These are phyloP conservation scores for Neurospora sp. DNA, from an alignment of 495 filamentous ascomycete genomes.

Conservation along the genomic window DNA sequence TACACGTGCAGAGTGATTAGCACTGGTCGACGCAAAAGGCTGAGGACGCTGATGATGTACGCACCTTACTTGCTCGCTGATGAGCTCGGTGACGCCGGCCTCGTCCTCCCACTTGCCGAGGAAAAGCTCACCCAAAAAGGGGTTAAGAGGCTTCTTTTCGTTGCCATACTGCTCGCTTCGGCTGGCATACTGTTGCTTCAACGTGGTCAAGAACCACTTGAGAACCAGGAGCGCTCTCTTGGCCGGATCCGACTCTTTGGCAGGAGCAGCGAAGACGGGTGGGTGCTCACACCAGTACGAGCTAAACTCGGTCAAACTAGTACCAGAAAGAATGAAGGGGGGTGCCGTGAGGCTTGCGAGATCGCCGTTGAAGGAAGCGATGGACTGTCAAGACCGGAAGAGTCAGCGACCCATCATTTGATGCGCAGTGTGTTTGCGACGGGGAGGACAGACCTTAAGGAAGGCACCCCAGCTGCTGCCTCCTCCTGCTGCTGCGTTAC, in stretches of 20 bases:
- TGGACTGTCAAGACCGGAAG: slow-evolving; percentile 49
- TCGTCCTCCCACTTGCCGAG: slow-evolving; percentile 77
- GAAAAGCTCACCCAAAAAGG: slow-evolving; percentile 85
- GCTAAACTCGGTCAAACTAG: slow-evolving; percentile 86
- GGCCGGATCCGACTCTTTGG: slow-evolving; percentile 65
- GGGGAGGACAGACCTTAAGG: slow-evolving; percentile 33
- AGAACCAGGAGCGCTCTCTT: slow-evolving; percentile 81
- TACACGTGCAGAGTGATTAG: slow-evolving; percentile 18
- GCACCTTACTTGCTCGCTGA: slow-evolving; percentile 57
- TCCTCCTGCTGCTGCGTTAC: slow-evolving; percentile 22
- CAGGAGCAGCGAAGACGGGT: slow-evolving; percentile 73
- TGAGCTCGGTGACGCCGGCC: slow-evolving; percentile 55
- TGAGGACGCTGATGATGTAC: slow-evolving; percentile 1
- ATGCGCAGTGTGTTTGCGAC: background rate
- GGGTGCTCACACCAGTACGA: slow-evolving; percentile 97
- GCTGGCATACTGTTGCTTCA: slow-evolving; percentile 89
- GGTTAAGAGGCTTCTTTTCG: slow-evolving; percentile 96
- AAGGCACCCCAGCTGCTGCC: slow-evolving; percentile 40
- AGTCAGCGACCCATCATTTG: background rate
- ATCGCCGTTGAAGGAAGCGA: slow-evolving; percentile 94
- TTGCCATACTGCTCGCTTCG: slow-evolving; percentile 84
- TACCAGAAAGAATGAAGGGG: slow-evolving; percentile 88
- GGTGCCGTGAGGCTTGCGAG: slow-evolving; percentile 88
- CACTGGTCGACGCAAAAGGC: background rate
- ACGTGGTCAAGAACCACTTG: slow-evolving; percentile 94